Base-by-base conservation (phyloP, 495 filamentous ascomycete genomes). In the Monascus purpureus region DNA sequence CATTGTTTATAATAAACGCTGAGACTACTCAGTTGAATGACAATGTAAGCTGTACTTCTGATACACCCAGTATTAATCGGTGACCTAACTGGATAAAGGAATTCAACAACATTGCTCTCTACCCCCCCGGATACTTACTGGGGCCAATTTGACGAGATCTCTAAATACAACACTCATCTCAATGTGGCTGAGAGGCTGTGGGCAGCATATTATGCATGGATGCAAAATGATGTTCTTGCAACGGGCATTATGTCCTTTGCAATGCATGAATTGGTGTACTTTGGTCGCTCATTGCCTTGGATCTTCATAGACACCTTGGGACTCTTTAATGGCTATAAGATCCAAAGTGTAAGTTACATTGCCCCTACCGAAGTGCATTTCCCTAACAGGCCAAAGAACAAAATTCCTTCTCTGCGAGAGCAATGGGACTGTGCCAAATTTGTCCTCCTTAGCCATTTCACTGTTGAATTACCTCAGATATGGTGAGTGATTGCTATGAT, bases 151-250 rank as follows among this genome's bases (percentile, higher is more conserved):
- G 75, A 92, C 37, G 81, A 90, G 46, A 77, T 95, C 32, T 75
- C 77, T 33, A 77, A 81, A 43, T 80, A 82, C 66, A 92, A 90
- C 68, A 65, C 92, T 30, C 72, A 88, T 28, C 68, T 96, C 29
- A 94, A 90, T 55, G 58, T 81, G 30, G 63, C 75, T 43, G 88
- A 96, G 63, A 68, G 74, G 31, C 57, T 92, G 31, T 96, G 88
- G 88, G 80, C 82, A 15, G 83, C 88, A 50, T 82, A 88, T 88
- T 96, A 96, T 53, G 73, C 86, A n/a, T 96, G 78, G 73, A 93
- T 96, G 84, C 82, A 87, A 47, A 95, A 96, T 47, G 88, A 96
- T 67, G 75, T 80, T 28, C 76, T 96, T 22, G 88, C 88, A 30
- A 96, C 88, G 9, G 88, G 87, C 23, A 87, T 96, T 61, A 80